Conservation (phyloP, 331 rosid genomes). For the Malus hybrid region DNA sequence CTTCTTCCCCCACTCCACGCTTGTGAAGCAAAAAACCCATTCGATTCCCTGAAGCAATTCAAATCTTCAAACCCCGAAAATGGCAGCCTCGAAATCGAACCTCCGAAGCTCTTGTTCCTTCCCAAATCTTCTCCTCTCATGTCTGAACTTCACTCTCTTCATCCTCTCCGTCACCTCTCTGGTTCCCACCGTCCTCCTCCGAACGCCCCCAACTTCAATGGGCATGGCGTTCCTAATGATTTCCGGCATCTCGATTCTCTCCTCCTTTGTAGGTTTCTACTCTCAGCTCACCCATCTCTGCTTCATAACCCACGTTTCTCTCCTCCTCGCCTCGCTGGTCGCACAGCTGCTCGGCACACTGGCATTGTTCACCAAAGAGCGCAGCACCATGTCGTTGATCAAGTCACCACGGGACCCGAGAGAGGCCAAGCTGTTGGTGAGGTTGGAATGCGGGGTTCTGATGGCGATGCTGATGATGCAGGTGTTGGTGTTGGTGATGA, state of each 20-base stretch:
- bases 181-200: conserved; percentile 61
- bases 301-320: conserved; percentile 56
- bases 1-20: background rate
- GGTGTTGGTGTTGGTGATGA: conserved; percentile 45
- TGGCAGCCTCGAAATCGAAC: conserved; percentile 58
- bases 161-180: conserved; percentile 53
- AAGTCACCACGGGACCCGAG: conserved; percentile 46
- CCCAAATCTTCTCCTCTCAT: conserved; percentile 49
- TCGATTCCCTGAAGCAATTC: background rate
- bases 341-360: conserved; percentile 46
- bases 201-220: conserved; percentile 67
- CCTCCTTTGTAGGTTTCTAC: conserved; percentile 69
- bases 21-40: background rate
- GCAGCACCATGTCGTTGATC: conserved; percentile 40
- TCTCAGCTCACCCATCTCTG: conserved; percentile 63
- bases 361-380: conserved; percentile 59
- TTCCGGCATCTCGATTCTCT: conserved; percentile 51
- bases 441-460: conserved; percentile 70
- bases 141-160: conserved; percentile 50
- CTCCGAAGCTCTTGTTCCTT: conserved; percentile 52
- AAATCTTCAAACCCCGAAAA: background rate
- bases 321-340: conserved; percentile 37
- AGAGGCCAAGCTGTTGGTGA: conserved; percentile 59
- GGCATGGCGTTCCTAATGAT: conserved; percentile 67
- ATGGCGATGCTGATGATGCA: conserved; percentile 69